These are phyloP conservation scores for Striga hermonthica DNA, from an alignment of 305 asterid genomes.

Conservation along the genomic window DNA sequence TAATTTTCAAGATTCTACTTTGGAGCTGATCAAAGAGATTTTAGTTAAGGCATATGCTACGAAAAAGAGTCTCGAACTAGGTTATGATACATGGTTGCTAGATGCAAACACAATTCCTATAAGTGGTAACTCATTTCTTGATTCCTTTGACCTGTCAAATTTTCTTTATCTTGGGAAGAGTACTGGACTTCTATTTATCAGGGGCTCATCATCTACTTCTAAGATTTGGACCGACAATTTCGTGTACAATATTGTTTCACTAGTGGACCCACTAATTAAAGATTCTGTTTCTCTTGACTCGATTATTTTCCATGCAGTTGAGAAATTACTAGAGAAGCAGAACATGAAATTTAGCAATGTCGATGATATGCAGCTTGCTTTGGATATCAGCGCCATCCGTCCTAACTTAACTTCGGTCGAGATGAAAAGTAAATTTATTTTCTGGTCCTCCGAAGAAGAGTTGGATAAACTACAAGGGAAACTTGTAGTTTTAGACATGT, in stretches of 20 bases:
- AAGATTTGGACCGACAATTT: slow-evolving; percentile 47
- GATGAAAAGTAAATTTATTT: slow-evolving; percentile 39
- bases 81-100: slow-evolving; percentile 47
- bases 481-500: slow-evolving; percentile 47
- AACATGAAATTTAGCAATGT: slow-evolving; percentile 32
- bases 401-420: slow-evolving; percentile 34
- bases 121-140: slow-evolving; percentile 37
- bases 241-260: slow-evolving; percentile 33
- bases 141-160: slow-evolving; percentile 36
- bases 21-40: slow-evolving; percentile 43
- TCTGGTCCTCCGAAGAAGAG: slow-evolving; percentile 43
- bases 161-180: slow-evolving; percentile 48
- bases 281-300: slow-evolving; percentile 32
- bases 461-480: slow-evolving; percentile 40
- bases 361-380: slow-evolving; percentile 46
- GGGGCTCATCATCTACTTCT: slow-evolving; percentile 47
- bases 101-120: slow-evolving; percentile 54
- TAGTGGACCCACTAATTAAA: slow-evolving; percentile 34
- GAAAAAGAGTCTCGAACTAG: slow-evolving; percentile 52
- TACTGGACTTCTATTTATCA: slow-evolving; percentile 37
- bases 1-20: slow-evolving; percentile 37
- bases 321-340: slow-evolving; percentile 44
- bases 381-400: slow-evolving; percentile 32
- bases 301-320: slow-evolving; percentile 39
- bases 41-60: slow-evolving; percentile 44